phyloP scores from a whole-genome alignment of 768 basidiomycete species.

The Rhizopogon salebrosus region DNA sequence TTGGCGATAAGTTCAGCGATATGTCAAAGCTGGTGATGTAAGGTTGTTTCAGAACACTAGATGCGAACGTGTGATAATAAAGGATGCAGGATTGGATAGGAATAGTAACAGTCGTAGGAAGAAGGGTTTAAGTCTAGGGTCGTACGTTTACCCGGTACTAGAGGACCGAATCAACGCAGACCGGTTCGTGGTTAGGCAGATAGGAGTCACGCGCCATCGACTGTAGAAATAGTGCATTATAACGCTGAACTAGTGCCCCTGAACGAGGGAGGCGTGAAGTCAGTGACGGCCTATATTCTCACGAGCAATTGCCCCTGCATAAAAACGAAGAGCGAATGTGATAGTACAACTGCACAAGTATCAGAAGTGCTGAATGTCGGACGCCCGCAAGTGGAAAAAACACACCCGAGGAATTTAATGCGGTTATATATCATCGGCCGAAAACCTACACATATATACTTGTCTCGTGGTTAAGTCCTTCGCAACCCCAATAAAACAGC shows the following conservation, averaged over 20 bases:
- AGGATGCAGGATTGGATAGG: not conserved
- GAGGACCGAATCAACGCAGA: not conserved
- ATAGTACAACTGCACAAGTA: not conserved
- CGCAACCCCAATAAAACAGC: not conserved
- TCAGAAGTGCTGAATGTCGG: not conserved
- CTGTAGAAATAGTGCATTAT: too few species aligned
- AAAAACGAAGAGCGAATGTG: not conserved
- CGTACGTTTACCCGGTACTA: not conserved
- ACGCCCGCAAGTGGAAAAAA: not conserved
- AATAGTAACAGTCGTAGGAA: not conserved
- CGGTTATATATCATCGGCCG: not conserved
- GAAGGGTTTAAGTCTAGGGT: not conserved
- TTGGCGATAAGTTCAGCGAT: too few species aligned
- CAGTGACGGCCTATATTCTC: not conserved
- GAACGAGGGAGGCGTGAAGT: not conserved
- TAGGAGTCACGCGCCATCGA: not conserved
- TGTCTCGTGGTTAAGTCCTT: not conserved
- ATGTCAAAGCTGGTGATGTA: not conserved
- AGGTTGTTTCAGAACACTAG: not conserved
- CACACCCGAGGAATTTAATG: not conserved
- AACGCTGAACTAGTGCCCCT: not conserved
- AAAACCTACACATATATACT: not conserved
- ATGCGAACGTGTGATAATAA: conserved; percentile 1
- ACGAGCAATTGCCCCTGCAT: not conserved
- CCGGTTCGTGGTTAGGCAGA: not conserved